Evolutionary conservation across 1,284 basidiomycete species (phyloP).

Genomic region (Gymnopus androsaceus): DNA sequence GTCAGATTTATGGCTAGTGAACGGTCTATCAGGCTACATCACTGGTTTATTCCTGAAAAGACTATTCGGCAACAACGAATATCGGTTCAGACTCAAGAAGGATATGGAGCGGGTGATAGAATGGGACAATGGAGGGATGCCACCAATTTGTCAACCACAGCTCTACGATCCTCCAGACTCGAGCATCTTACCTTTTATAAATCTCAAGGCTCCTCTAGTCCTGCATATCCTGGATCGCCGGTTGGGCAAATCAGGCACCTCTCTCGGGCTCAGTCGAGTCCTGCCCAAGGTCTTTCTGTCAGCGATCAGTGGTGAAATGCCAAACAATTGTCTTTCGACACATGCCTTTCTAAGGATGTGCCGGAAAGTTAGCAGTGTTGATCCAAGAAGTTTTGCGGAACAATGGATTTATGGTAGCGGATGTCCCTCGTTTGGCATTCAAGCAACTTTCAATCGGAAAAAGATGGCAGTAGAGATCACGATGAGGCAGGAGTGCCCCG

Average conservation of each 20-base stretch:
- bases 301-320: slow-evolving; percentile 90
- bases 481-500: slow-evolving; percentile 87
- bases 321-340: slow-evolving; percentile 86
- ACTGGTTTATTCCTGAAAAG: slow-evolving; percentile 87
- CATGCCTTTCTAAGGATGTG: slow-evolving; percentile 90
- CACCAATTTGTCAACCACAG: slow-evolving; percentile 92
- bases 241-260: slow-evolving; percentile 93
- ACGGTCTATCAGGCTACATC: slow-evolving; percentile 91
- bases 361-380: slow-evolving; percentile 90
- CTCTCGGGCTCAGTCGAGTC: slow-evolving; percentile 91
- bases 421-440: slow-evolving; percentile 89
- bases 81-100: slow-evolving; percentile 92
- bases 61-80: slow-evolving; percentile 95
- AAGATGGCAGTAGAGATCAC: slow-evolving; percentile 97
- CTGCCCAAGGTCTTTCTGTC: slow-evolving; percentile 95
- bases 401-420: slow-evolving; percentile 99
- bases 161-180: slow-evolving; percentile 82
- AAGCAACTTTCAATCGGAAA: slow-evolving; percentile 94
- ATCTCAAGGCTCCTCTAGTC: slow-evolving; percentile 93
- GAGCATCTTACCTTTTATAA: slow-evolving; percentile 81
- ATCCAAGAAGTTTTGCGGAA: slow-evolving; percentile 88
- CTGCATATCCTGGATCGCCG: slow-evolving; percentile 94
- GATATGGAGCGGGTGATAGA: slow-evolving; percentile 94
- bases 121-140: slow-evolving; percentile 87
- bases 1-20: slow-evolving; percentile 95